phyloP scores from a whole-genome alignment of 208 protist species.

The Leishmania turanica region DNA sequence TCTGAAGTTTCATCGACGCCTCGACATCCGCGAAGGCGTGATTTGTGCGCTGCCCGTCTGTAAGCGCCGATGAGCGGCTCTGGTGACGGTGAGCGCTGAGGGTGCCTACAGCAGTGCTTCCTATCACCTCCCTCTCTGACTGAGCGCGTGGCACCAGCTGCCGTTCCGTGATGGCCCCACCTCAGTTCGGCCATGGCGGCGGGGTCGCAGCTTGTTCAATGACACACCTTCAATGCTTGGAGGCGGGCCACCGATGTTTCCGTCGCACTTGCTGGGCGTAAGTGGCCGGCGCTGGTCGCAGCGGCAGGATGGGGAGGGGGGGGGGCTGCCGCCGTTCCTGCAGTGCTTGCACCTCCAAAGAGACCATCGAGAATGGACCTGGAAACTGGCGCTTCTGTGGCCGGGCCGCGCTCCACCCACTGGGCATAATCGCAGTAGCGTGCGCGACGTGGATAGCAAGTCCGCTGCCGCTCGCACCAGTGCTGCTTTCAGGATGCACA shows the following conservation, averaged over 20 bases:
- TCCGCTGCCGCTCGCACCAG: background rate
- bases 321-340: background rate
- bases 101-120: background rate
- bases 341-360: background rate
- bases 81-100: background rate
- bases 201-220: background rate
- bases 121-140: background rate
- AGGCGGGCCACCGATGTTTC: background rate
- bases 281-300: background rate
- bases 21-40: conserved; percentile 20
- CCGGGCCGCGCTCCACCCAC: background rate
- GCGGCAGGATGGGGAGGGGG: background rate
- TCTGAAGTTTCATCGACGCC: conserved; percentile 26
- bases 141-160: background rate
- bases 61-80: conserved; percentile 11
- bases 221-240: background rate
- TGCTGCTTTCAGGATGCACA: background rate
- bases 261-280: background rate
- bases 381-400: background rate
- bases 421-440: background rate
- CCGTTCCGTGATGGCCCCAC: background rate
- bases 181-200: background rate
- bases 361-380: background rate
- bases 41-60: conserved; percentile 9
- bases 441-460: background rate